Evolutionary conservation across 129 eudicot species (phyloP).

Genomic region (Flaveria sonorensis): DNA sequence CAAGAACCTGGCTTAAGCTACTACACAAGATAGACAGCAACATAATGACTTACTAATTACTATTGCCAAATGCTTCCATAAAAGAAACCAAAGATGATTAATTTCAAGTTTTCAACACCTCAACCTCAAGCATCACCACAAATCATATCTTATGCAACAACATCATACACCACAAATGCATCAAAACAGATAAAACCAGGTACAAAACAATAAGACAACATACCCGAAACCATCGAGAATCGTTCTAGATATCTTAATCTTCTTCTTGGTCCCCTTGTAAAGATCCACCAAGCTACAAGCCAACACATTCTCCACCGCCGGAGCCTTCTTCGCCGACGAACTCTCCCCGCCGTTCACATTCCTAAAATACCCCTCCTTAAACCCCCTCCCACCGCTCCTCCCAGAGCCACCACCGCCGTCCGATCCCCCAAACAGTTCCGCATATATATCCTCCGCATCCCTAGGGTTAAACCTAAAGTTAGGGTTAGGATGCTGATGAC

Average conservation of each 20-base stretch:
- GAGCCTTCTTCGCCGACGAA: constrained; percentile 56
- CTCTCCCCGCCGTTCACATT: constrained; percentile 32
- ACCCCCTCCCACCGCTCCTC: constrained; percentile 37
- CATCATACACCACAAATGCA: constrained; percentile 3
- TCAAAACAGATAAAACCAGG: not conserved
- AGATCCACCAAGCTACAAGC: constrained; percentile 68
- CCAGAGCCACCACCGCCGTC: constrained; percentile 31
- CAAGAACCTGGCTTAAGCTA: no score
- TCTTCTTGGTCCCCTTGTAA: constrained; percentile 73
- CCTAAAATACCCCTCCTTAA: constrained; percentile 52
- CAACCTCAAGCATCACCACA: no score
- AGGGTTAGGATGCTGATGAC: constrained; percentile 53
- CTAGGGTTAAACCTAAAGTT: constrained; percentile 76
- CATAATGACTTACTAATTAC: no score
- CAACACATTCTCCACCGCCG: constrained; percentile 72
- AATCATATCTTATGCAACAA: constrained; percentile 15
- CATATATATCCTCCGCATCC: constrained; percentile 87
- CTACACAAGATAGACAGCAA: no score
- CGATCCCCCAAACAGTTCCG: constrained; percentile 63
- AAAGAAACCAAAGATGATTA: no score
- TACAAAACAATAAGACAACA: not conserved
- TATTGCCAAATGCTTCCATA: no score
- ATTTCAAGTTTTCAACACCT: no score
- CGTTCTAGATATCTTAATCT: constrained; percentile 77
- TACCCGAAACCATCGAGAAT: constrained; percentile 59